phyloP scores from a whole-genome alignment of 2,329 filamentous ascomycete species.

The Pseudogymnoascus sp. region DNA sequence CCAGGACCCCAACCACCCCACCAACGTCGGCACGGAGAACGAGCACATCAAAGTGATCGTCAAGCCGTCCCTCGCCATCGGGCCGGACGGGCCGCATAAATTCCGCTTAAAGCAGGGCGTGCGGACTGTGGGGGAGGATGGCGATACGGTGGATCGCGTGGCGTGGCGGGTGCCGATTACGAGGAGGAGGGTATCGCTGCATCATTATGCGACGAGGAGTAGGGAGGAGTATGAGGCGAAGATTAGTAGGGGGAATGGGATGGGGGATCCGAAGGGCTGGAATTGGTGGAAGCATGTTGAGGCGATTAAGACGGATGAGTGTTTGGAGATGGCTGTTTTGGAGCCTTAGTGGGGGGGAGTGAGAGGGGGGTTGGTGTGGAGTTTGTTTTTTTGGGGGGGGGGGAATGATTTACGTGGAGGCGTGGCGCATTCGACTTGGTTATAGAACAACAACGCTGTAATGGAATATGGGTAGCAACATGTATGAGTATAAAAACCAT shows the following conservation, averaged over 20 bases:
- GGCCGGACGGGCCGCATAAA: conserved; percentile 20
- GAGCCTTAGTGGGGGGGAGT: conserved; percentile 13
- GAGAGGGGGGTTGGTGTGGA: not conserved
- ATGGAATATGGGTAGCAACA: not conserved
- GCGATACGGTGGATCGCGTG: conserved; percentile 17
- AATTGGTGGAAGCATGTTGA: conserved; percentile 24
- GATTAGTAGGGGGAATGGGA: conserved; percentile 23
- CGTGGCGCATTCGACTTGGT: not conserved
- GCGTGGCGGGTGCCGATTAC: conserved; percentile 26
- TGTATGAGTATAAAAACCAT: not conserved
- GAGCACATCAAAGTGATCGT: conserved; percentile 29
- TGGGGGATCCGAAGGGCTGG: conserved; percentile 21
- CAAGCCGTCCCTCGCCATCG: conserved; percentile 20
- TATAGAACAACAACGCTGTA: not conserved
- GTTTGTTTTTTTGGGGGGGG: not conserved
- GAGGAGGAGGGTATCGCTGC: conserved; percentile 24
- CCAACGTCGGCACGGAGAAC: conserved; percentile 22
- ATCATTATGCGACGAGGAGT: conserved; percentile 31
- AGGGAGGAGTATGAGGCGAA: conserved; percentile 27
- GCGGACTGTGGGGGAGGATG: conserved; percentile 24
- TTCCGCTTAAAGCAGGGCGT: conserved; percentile 18
- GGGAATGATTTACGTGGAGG: not conserved
- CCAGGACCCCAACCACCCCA: conserved; percentile 9
- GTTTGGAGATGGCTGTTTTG: conserved; percentile 23
- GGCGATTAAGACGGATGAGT: conserved; percentile 19